Base-by-base conservation (phyloP, 805 yeast genomes). In the Maudiozyma barnettii region DNA sequence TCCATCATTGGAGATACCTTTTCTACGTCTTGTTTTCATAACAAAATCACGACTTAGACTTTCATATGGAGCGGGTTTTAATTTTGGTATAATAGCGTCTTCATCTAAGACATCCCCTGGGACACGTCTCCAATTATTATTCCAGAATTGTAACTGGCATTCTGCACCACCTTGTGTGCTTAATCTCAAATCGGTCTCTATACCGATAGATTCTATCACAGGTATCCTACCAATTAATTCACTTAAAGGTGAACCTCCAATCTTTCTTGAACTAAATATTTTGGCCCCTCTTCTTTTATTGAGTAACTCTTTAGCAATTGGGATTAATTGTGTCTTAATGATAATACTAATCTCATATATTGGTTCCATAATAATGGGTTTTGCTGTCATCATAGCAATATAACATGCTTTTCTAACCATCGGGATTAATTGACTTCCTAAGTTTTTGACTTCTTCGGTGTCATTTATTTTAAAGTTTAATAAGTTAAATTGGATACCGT, bases 91-190 rank as follows among this genome's bases (percentile, higher is more conserved):
- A 43, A 66, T 68, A 16, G 77, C 76, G 30, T 77, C 74, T 20
- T 68, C 66, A 61, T 91, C 95, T 56, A 91, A 59, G 8, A 97
- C 98, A 66, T 91, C 88, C 0, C 99, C 99, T 1, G 96, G 95
- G 0, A 86, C 95, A 2, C 71, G 64, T 19, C 76, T 74, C 95
- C 96, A 93, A 9, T 55, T 59, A 36, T 58, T 57, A 48, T 73
- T 74, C 47, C 74, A 73, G 63, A 86, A 87, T 43, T 74, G 75
- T 51, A 83, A 60, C 42, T 77, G 77, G 41, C 88, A 78, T 71
- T 78, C 73, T 0, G 93, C 90, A 55, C 78, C 82, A 4, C 96
- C 96, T 51, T 79, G 81, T 0, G 95, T 80, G 12, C 81, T 76
- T 12, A 87, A 64, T 51, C 96, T 66, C 30, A 93, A 66, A 61